Percentiles rank a stretch among this genome's conserved stretches.
These are phyloP conservation scores for Wickerhamomyces sp. DNA, from an alignment of 1,139 yeast genomes.

Conservation along the genomic window DNA sequence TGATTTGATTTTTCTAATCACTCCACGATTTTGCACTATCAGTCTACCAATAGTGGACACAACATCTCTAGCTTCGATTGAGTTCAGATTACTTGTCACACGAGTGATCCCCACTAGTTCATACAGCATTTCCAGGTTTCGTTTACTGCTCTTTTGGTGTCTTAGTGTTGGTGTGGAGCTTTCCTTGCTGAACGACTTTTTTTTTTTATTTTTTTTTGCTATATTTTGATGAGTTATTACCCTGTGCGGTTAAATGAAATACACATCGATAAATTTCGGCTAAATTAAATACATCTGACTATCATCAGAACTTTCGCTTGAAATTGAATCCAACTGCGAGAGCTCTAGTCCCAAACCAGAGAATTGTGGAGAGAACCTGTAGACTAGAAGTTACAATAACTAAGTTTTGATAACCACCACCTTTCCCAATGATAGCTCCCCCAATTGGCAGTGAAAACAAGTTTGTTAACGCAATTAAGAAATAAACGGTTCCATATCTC, in stretches of 20 bases:
- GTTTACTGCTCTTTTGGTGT: too few relatives aligned
- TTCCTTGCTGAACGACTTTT: too few relatives aligned
- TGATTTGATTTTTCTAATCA: conserved; percentile 75
- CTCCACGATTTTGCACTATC: conserved; percentile 86
- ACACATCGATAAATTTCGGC: too few relatives aligned
- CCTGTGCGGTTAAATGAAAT: too few relatives aligned
- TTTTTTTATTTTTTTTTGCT: too few relatives aligned
- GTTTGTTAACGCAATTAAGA: conserved; percentile 38
- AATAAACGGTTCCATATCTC: conserved; percentile 43
- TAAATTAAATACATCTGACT: too few relatives aligned
- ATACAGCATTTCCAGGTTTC: conserved; percentile 57
- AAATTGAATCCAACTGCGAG: neutral
- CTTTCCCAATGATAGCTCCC: conserved; percentile 42
- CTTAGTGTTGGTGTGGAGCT: too few relatives aligned
- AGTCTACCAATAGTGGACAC: conserved; percentile 81
- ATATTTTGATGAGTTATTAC: too few relatives aligned
- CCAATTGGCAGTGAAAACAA: conserved; percentile 46
- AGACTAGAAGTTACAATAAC: conserved; percentile 17
- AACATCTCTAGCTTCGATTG: conserved; percentile 63
- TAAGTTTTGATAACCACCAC: conserved; percentile 23
- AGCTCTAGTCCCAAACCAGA: conserved; percentile 29
- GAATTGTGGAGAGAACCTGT: conserved; percentile 13
- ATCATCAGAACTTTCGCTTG: neutral
- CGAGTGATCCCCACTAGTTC: conserved; percentile 90
- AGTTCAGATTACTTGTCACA: conserved; percentile 51